A percentile compares a stretch with the other conserved stretches of the same genome.
phyloP scores from a whole-genome alignment of 2,329 filamentous ascomycete genomes.

The Pestalotiopsis sp. region DNA sequence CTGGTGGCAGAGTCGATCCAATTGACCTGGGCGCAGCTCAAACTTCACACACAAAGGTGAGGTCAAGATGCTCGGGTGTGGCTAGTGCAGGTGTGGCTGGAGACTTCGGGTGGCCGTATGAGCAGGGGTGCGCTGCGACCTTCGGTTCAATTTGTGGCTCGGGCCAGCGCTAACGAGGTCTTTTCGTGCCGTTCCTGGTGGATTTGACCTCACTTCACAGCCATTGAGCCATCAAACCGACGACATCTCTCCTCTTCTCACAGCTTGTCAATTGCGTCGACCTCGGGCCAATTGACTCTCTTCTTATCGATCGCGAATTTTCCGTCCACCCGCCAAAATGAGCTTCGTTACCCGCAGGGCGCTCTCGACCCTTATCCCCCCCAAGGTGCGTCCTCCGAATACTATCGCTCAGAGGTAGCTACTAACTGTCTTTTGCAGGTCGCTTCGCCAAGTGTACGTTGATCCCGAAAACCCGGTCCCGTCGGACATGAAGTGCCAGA shows the following conservation, averaged over 20 bases:
- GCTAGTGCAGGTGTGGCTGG: not conserved
- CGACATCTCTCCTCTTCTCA: conserved; percentile 16
- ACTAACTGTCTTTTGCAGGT: conserved; percentile 53
- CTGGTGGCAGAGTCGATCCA: conserved; percentile 4
- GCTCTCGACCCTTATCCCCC: conserved; percentile 98
- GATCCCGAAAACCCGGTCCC: conserved; percentile 6
- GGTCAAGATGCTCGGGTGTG: not conserved
- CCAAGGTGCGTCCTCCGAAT: conserved; percentile 69
- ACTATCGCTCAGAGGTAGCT: not conserved
- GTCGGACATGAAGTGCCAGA: not conserved
- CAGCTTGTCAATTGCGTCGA: conserved; percentile 30
- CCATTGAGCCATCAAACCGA: conserved; percentile 6
- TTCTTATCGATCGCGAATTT: conserved; percentile 25
- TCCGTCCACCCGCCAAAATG: conserved; percentile 65
- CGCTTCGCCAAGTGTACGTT: conserved; percentile 81
- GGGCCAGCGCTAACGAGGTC: conserved; percentile 46
- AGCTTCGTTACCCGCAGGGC: conserved; percentile 88
- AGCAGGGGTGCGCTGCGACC: not conserved
- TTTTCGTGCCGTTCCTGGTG: conserved; percentile 42
- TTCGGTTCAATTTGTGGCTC: not conserved
- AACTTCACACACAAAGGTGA: conserved; percentile 1
- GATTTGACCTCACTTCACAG: conserved; percentile 14
- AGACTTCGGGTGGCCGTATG: not conserved
- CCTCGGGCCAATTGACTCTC: conserved; percentile 38
- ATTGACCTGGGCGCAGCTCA: conserved; percentile 5